Base-by-base conservation (phyloP, 768 basidiomycete species). In the Panaeolus cyanescens region DNA sequence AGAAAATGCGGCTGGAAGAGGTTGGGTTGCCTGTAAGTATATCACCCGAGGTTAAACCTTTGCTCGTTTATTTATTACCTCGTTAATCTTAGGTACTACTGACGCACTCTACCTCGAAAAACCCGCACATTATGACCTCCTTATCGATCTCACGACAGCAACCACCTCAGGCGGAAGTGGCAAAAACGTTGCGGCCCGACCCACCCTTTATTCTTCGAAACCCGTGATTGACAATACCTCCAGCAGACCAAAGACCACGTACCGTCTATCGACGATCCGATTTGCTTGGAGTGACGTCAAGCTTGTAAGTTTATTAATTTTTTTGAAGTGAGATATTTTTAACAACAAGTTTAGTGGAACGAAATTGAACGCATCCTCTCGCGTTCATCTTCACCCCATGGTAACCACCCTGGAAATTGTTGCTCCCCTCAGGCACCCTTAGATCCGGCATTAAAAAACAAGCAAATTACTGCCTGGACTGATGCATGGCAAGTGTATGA, bases 221-320 rank as follows among this genome's bases (percentile, higher is more conserved):
- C 77, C 79, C 0, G 10, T 54, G 19, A 25, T 40, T 6, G 50
- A 68, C 80, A 6, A 71, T 74, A 32, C 75, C 77, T 15, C 65
- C 76, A 6, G 63, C 72, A 45, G 70, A 3, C 74, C 77, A 56
- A 73, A 75, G 5, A 80, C 83, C 2, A 79, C 82, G 8, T 80
- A 88, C 71, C 78, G 82, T 4, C 80, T 93, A 19, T 85, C 85
- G 1, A 78, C 81, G 10, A 81, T 90, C 25, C 82, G 89, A 54
- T 93, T 92, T 68, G 85, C 91, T 1, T 94, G 92, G 91, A 92
- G 91, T 71, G 92, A 94, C 69, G 80, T 93, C 39, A 87, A 86
- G 71, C 76, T 92, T 42, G 89, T 90, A 59, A 59, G 85, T 74
- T 5, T 54, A 3, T 56, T 34, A 55, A 42, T 17, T 67, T 30